phyloP scores from a whole-genome alignment of 2,329 filamentous ascomycete species.

The Polytolypa hystricis region DNA sequence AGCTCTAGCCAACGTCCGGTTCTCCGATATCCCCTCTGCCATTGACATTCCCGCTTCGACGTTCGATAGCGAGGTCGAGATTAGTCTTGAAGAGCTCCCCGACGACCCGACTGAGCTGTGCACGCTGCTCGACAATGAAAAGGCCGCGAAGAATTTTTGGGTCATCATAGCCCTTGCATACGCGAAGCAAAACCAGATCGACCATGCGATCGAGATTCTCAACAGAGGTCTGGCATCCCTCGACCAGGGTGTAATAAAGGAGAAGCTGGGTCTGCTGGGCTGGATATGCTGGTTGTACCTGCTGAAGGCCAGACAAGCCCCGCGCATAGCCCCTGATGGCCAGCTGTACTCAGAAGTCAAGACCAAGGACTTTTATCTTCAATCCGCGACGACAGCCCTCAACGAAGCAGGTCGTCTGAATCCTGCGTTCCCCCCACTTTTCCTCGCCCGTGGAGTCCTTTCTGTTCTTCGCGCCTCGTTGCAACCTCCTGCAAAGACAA shows the following conservation, averaged over 20 bases:
- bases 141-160: slow-evolving; percentile 85
- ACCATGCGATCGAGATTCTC: slow-evolving; percentile 63
- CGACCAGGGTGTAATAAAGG: slow-evolving; percentile 58
- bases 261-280: slow-evolving; percentile 73
- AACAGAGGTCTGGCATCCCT: slow-evolving; percentile 65
- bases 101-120: slow-evolving; percentile 94
- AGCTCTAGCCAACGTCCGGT: slow-evolving; percentile 36
- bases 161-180: slow-evolving; percentile 96
- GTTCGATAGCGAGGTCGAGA: slow-evolving; percentile 65
- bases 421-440: slow-evolving; percentile 81
- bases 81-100: slow-evolving; percentile 79
- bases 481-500: slow-evolving; percentile 60
- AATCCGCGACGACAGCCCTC: slow-evolving; percentile 77
- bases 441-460: slow-evolving; percentile 80
- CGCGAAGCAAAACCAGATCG: slow-evolving; percentile 87
- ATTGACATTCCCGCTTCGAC: slow-evolving; percentile 55
- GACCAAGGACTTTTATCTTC: slow-evolving; percentile 88
- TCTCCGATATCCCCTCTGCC: slow-evolving; percentile 50
- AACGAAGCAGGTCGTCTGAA: slow-evolving; percentile 95
- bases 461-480: slow-evolving; percentile 79
- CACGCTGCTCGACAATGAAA: slow-evolving; percentile 87
- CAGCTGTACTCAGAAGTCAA: slow-evolving; percentile 58
- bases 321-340: slow-evolving; percentile 54
- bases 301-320: slow-evolving; percentile 75
- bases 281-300: slow-evolving; percentile 87